phyloP scores from a whole-genome alignment of 1,284 basidiomycete genomes.

The Leccinum subrobustum region DNA sequence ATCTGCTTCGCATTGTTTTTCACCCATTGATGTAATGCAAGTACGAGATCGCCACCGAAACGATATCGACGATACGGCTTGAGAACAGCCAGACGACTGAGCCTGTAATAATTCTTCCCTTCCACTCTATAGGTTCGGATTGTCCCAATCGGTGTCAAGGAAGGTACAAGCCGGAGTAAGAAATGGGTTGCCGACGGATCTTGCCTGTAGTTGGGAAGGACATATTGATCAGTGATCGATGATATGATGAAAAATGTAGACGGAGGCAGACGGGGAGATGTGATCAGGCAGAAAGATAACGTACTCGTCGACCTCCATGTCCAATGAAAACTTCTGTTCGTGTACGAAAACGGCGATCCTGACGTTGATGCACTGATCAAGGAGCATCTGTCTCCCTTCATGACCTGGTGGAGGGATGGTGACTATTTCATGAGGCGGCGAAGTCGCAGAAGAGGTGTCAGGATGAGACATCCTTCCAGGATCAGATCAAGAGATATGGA shows the following conservation, averaged over 20 bases:
- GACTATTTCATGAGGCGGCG: slow-evolving; percentile 56
- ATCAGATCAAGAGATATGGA: not conserved
- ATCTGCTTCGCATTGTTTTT: slow-evolving; percentile 38
- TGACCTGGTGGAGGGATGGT: slow-evolving; percentile 40
- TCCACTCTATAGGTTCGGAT: slow-evolving; percentile 39
- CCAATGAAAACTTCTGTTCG: slow-evolving; percentile 57
- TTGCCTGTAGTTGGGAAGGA: slow-evolving; percentile 38
- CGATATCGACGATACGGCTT: slow-evolving; percentile 60
- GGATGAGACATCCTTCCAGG: slow-evolving; percentile 20
- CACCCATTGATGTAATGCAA: slow-evolving; percentile 59
- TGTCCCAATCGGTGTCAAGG: slow-evolving; percentile 63
- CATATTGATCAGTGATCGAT: slow-evolving; percentile 5
- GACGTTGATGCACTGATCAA: slow-evolving; percentile 61
- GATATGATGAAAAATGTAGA: slow-evolving; percentile 3
- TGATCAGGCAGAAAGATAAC: slow-evolving; percentile 28
- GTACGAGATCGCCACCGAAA: slow-evolving; percentile 64
- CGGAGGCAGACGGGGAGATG: not conserved
- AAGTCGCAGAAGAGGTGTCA: slow-evolving; percentile 6
- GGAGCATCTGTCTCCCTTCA: slow-evolving; percentile 34
- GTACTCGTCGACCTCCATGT: slow-evolving; percentile 71
- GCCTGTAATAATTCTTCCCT: slow-evolving; percentile 53
- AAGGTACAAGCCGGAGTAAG: slow-evolving; percentile 62
- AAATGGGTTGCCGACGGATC: slow-evolving; percentile 68
- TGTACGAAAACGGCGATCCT: slow-evolving; percentile 63
- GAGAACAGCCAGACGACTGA: slow-evolving; percentile 66